Base-by-base conservation (phyloP, 2,329 filamentous ascomycete species). In the Diaporthe amygdali region DNA sequence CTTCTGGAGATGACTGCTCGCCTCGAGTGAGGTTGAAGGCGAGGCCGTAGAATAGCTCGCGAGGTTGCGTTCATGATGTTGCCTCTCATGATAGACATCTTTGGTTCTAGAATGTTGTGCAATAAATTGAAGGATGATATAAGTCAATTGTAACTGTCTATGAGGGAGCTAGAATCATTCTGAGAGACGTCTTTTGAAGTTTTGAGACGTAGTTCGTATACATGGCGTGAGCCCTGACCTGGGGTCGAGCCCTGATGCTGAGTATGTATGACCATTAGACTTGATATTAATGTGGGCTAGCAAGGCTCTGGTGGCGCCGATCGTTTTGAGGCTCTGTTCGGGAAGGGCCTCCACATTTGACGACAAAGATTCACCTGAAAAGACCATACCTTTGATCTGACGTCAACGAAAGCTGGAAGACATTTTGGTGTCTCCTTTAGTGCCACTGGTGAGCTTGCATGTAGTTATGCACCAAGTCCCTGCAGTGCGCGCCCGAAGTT, bases 261-360 rank as follows among this genome's bases (percentile, higher is more conserved):
- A 15, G 17, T 22, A 34, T 64, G 59, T 67, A 52, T 67, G 64
- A 67, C 64, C 64, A 55, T 30, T 55, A 55, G 64, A 67, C 64
- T 52, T 46, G 64, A 9, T n/a, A 10, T 30, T 41, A 25, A 55
- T n/a, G n/a, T 9, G 32, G 12, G 44, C 59, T 64, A 64, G 44
- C 59, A 37, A 64, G 44, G 27, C 59, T n/a, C n/a, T 63, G 44
- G 17, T 49, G 32, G 59, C 59, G 59, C 44, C 59, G 59, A 64
- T 64, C 59, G 30, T n/a, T 34, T 34, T 47, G 41, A 63, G 59
- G 41, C 41, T 63, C 59, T 47, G 47, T 14, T 22, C 25, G 41
- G 34, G 39, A 34, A 64, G 30, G 25, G 25, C 44, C 41, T 32
- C 12, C 30, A 49, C 59, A 64, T n/a, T 25, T 10, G 47, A 37